Evolutionary conservation across 768 basidiomycete species (phyloP), one percentile per base, ranked within the genome.

Genomic region (Postia placenta): DNA sequence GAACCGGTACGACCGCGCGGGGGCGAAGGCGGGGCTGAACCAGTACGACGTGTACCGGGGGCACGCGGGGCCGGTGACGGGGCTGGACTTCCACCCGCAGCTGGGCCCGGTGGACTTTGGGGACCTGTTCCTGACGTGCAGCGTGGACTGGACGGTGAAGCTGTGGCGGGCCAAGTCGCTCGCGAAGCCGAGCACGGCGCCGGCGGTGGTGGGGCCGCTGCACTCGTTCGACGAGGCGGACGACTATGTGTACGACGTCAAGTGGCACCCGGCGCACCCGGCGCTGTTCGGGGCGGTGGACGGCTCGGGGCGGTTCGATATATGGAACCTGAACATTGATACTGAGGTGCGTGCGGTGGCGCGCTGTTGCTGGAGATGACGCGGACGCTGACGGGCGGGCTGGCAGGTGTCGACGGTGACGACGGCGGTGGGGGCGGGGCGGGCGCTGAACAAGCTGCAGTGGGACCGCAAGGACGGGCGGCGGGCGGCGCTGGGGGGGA

Each of bases 141-240:
- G 89, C 11, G 93, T 91, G 28, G 96, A 99, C 65, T 99, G 96
- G 96, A 98, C 95, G 9, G 88, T 96, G 60, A 97, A 98, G 67
- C 71, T 99, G 2, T 99, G 96, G 96, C 76, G 92, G 36, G 79
- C 90, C 6, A 90, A 83, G 67, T 81, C 79, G 11, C 69, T 85
- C 33, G 74, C 85, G 37, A 90, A 90, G 66, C 79, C 87, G 6
- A 83, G 85, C 5, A 82, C 83, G 30, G 56, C 56, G 27, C 52
- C 61, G 25, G 77, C 80, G 56, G 64, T 67, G 15, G 73, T 94
- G n/a, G 39, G 79, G 0, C 90, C 95, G 2, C 57, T 98, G 20
- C 87, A 94, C 63, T 92, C 91, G 35, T 98, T 99, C 60, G 95
- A 99, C 56, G 95, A 97, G 66, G 90, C 93, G 11, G 92, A 94